Evolutionary conservation across 371 early-diverging fungal species (phyloP), one percentile per base, ranked within the genome.

Genomic region (Actinomucor elegans): DNA sequence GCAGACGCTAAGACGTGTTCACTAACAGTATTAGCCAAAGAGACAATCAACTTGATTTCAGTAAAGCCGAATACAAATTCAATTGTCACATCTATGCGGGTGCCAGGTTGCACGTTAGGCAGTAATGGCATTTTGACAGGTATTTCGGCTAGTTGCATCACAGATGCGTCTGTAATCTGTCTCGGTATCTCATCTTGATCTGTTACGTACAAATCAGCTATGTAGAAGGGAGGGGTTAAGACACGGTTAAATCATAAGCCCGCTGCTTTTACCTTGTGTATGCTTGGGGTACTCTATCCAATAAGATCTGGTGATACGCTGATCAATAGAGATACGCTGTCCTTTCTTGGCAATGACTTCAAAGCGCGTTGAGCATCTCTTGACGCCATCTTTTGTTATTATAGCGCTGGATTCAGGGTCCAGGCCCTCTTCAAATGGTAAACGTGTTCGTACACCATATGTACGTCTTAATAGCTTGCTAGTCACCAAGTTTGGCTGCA

Each of bases 361-460:
- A 56, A 77, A 77, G 1, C 77, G 67, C 12, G 73, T 73, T 17
- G 73, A 73, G 37, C 75, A 74, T 10, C 78, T 63, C 7, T 73
- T 69, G 38, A 69, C 64, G 33, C 78, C 78, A 57, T 77, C 78
- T 11, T 66, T 68, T 12, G 74, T 69, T 0, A 77, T 55, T 28
- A 77, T 67, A 27, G 66, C 71, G 45, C 72, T 72, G n/a, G 61
- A 61, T 17, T 70, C 71, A 34, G 79, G 79, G 55, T 78, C 79
- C 26, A 78, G 49, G 6, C 71, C 72, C 61, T 77, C 72, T 54
- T 70, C 74, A 66, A 77, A 77, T 15, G 72, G 69, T 14, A 72
- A 67, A 10, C 71, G 67, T 15, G 84, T 77, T 33, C 77, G 75
- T 35, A 83, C 77, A 35, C 84, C 84, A 45, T 83, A 78, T 66